These are phyloP conservation scores for Aspergillus ochraceoroseus DNA, from an alignment of 2,329 filamentous ascomycete genomes.

Conservation along the genomic window DNA sequence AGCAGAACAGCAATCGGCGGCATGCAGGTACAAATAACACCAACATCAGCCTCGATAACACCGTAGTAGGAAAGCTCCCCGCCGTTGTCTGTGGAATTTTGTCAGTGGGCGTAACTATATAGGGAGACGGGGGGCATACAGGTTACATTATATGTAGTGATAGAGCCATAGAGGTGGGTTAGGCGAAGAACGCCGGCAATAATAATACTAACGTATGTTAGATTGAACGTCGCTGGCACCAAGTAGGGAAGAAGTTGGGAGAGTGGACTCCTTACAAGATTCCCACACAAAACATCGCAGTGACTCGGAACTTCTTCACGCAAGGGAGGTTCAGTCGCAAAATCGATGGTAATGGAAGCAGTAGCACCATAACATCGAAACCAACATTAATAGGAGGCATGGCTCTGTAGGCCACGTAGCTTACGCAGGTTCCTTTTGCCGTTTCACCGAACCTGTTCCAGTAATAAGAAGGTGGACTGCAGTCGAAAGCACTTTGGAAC, in stretches of 20 bases:
- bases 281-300: conserved; percentile 7
- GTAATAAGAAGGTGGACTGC: conserved; percentile 4
- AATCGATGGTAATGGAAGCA: conserved; percentile 5
- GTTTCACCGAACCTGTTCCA: conserved; percentile 7
- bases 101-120: too few relatives aligned
- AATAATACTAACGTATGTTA: conserved; percentile 6
- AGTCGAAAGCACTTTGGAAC: conserved; percentile 5
- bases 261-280: conserved; percentile 2
- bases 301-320: conserved; percentile 6
- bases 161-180: conserved; percentile 7
- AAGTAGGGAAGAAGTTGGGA: too few relatives aligned
- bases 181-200: conserved; percentile 8
- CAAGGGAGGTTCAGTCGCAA: conserved; percentile 3
- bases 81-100: conserved; percentile 6
- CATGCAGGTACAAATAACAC: conserved; percentile 12
- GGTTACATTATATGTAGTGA: conserved; percentile 12
- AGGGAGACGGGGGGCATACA: conserved; percentile 1
- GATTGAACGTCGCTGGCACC: background rate
- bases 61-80: conserved; percentile 9
- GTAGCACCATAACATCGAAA: conserved; percentile 5
- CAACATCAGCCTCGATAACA: conserved; percentile 8
- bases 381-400: conserved; percentile 7
- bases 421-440: background rate
- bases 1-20: conserved; percentile 6
- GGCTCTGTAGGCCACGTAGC: conserved; percentile 1